phyloP scores from a whole-genome alignment of 768 basidiomycete genomes.

The Xanthoconium purpureum region DNA sequence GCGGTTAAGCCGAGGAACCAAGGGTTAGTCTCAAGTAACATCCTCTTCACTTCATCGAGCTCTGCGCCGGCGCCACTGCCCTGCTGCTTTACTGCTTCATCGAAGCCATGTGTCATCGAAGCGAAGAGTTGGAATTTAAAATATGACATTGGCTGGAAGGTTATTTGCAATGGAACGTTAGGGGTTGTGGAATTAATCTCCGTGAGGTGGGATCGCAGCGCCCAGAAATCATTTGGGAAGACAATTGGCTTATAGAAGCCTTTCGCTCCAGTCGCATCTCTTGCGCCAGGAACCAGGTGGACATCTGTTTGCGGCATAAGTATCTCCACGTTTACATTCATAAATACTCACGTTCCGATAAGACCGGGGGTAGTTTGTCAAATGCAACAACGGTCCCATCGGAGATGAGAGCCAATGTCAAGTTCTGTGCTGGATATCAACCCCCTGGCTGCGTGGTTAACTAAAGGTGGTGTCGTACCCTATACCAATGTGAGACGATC shows the following conservation, averaged over 20 bases:
- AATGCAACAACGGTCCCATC: constrained; percentile 58
- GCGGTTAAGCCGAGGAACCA: constrained; percentile 85
- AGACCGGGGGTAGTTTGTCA: constrained; percentile 52
- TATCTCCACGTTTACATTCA: background rate
- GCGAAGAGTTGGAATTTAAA: constrained; percentile 87
- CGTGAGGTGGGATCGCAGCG: constrained; percentile 73
- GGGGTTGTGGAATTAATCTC: constrained; percentile 86
- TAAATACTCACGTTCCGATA: constrained; percentile 55
- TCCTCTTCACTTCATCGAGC: constrained; percentile 92
- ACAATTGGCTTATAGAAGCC: constrained; percentile 84
- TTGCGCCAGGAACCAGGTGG: constrained; percentile 52
- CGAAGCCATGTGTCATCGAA: constrained; percentile 81
- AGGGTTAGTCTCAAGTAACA: constrained; percentile 86
- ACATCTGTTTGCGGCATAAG: constrained; percentile 50
- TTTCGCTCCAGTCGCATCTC: constrained; percentile 62
- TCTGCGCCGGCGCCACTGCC: constrained; percentile 62
- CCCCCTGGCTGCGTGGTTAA: background rate
- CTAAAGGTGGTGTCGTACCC: constrained; percentile 38
- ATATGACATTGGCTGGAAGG: constrained; percentile 81
- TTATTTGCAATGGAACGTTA: constrained; percentile 73
- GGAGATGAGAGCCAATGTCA: constrained; percentile 83
- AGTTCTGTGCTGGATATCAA: constrained; percentile 50
- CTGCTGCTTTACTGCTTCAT: constrained; percentile 79
- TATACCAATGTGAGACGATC: constrained; percentile 83
- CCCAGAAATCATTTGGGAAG: constrained; percentile 96